phyloP scores from a whole-genome alignment of 169 alveolate species.

The Plasmodium adleri region DNA sequence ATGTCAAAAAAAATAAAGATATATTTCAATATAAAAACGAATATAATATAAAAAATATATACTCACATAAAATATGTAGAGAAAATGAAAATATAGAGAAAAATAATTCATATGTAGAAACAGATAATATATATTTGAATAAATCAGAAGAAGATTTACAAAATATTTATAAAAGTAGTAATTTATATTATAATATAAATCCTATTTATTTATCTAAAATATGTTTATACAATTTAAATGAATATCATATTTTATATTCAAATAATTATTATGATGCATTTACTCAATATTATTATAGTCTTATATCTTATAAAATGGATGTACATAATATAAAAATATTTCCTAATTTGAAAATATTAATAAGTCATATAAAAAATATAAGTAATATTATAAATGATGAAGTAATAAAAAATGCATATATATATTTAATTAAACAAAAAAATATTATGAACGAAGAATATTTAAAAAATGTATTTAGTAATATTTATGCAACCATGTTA shows the following conservation, averaged over 20 bases:
- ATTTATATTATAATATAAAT: slow-evolving; percentile 57
- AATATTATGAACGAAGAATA: slow-evolving; percentile 34
- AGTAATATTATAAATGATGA: slow-evolving; percentile 70
- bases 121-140: slow-evolving; percentile 50
- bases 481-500: slow-evolving; percentile 24
- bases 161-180: slow-evolving; percentile 59
- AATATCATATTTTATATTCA: slow-evolving; percentile 60
- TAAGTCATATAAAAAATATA: slow-evolving; percentile 69
- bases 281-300: slow-evolving; percentile 68
- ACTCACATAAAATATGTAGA: slow-evolving; percentile 48
- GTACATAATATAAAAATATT: slow-evolving; percentile 55
- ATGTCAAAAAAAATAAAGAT: slow-evolving; percentile 56
- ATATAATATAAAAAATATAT: slow-evolving; percentile 59
- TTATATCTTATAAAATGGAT: slow-evolving; percentile 65
- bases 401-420: slow-evolving; percentile 46
- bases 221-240: slow-evolving; percentile 74
- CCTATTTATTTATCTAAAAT: slow-evolving; percentile 74
- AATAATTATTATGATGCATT: slow-evolving; percentile 69
- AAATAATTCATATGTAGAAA: slow-evolving; percentile 30
- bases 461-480: slow-evolving; percentile 6
- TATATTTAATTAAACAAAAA: slow-evolving; percentile 71
- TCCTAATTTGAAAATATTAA: slow-evolving; percentile 64
- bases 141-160: slow-evolving; percentile 36
- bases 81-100: neutral
- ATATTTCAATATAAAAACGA: slow-evolving; percentile 42